Evolutionary conservation across 2,329 filamentous ascomycete species (phyloP).

Genomic region (Sarocladiaceae sp.): DNA sequence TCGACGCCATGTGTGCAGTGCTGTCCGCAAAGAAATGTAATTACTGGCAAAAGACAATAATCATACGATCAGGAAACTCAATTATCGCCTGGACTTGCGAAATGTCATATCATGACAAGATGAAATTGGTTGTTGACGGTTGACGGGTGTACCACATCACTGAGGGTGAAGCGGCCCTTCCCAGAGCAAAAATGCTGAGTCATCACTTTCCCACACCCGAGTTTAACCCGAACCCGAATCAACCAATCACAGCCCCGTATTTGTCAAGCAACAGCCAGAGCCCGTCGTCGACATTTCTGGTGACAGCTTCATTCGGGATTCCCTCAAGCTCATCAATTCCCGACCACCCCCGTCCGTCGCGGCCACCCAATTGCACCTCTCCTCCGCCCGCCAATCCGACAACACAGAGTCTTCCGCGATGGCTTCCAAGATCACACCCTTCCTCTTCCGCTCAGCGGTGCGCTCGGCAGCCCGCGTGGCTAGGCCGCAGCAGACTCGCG

Average conservation of each 20-base stretch:
- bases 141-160: too few species aligned
- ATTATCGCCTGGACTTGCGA: too few species aligned
- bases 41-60: too few species aligned
- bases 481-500: constrained; percentile 60
- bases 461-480: constrained; percentile 61
- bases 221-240: constrained; percentile 18
- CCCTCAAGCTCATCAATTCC: constrained; percentile 8
- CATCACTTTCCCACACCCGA: constrained; percentile 16
- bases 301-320: constrained; percentile 22
- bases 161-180: too few species aligned
- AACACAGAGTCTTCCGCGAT: constrained; percentile 42
- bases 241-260: constrained; percentile 27
- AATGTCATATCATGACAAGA: too few species aligned
- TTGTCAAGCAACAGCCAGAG: constrained; percentile 29
- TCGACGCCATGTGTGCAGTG: too few species aligned
- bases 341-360: constrained; percentile 14
- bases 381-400: constrained; percentile 16
- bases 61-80: too few species aligned
- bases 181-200: constrained; percentile 1
- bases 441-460: constrained; percentile 65
- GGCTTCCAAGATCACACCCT: constrained; percentile 78
- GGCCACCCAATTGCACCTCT: constrained; percentile 15
- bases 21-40: too few species aligned
- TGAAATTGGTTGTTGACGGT: too few species aligned
- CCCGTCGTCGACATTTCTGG: constrained; percentile 29